Percentiles rank a stretch among this genome's conserved stretches.
These are phyloP conservation scores for Elymus sibiricus DNA, from an alignment of 176 grass and related monocot species.

Conservation along the genomic window DNA sequence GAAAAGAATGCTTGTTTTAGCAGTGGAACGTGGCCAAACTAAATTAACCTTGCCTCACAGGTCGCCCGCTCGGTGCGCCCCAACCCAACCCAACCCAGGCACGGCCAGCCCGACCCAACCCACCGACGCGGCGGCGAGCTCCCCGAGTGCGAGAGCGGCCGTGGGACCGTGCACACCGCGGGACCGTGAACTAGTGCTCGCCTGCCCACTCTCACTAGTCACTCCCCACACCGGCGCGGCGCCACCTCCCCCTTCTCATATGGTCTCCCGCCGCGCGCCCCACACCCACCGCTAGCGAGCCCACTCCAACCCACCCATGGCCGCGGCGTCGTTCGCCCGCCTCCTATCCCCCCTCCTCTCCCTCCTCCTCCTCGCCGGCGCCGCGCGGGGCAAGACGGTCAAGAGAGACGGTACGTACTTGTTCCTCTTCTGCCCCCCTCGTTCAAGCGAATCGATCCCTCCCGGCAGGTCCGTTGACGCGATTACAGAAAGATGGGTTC, in stretches of 20 bases:
- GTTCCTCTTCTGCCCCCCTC: neutral
- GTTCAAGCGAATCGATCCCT: neutral
- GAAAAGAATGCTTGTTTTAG: too few species aligned
- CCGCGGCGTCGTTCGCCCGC: neutral
- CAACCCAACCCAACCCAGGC: neutral
- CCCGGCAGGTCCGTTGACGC: neutral
- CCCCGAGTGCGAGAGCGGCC: neutral
- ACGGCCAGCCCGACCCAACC: neutral
- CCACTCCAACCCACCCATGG: constrained; percentile 3
- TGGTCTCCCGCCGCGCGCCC: constrained; percentile 12
- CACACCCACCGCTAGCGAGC: constrained; percentile 6
- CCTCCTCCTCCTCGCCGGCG: constrained; percentile 43
- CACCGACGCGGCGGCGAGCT: constrained; percentile 28
- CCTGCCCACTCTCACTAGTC: constrained; percentile 19
- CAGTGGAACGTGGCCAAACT: too few species aligned
- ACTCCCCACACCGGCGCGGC: neutral
- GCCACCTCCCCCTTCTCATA: constrained; percentile 6
- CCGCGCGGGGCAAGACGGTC: constrained; percentile 72
- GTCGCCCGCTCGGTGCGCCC: constrained; percentile 13
- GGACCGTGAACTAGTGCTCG: constrained; percentile 14
- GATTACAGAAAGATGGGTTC: neutral
- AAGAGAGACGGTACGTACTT: constrained; percentile 79
- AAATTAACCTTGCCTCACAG: neutral
- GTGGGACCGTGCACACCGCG: neutral
- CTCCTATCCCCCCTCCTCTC: constrained; percentile 1